These are phyloP conservation scores for Dactylellina sp. DNA, from an alignment of 2,329 filamentous ascomycete genomes.

Conservation along the genomic window DNA sequence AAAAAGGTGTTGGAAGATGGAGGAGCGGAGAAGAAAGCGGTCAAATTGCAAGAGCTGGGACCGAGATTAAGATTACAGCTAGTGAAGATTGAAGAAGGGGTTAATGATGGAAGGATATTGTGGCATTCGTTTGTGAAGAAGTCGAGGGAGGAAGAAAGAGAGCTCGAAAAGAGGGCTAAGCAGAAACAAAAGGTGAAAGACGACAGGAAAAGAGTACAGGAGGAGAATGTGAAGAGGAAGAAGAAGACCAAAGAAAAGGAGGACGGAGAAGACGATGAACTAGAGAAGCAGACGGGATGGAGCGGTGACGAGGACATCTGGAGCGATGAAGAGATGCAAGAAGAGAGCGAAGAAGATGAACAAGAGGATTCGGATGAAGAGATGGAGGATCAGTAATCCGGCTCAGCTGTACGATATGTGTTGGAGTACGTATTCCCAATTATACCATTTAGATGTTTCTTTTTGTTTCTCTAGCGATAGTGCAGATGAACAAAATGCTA, in stretches of 20 bases:
- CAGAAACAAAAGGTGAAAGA: conserved; percentile 83
- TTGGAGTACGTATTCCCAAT: background rate
- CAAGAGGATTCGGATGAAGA: conserved; percentile 41
- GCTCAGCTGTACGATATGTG: conserved; percentile 27
- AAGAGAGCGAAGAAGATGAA: conserved; percentile 43
- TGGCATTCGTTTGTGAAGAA: conserved; percentile 98
- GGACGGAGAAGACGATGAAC: conserved; percentile 65
- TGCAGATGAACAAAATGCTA: background rate
- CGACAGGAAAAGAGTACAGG: conserved; percentile 81
- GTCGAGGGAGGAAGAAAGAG: conserved; percentile 78
- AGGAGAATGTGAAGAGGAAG: conserved; percentile 90
- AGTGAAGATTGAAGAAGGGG: conserved; percentile 94
- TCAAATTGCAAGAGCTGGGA: conserved; percentile 91
- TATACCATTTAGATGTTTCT: background rate
- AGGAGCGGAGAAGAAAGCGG: conserved; percentile 72
- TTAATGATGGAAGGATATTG: conserved; percentile 90
- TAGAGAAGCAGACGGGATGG: conserved; percentile 49
- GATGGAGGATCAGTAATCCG: conserved; percentile 44
- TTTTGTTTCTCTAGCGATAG: background rate
- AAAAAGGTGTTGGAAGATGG: conserved; percentile 64
- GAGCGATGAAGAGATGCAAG: conserved; percentile 53
- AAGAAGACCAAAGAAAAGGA: conserved; percentile 70
- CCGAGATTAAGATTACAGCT: conserved; percentile 88
- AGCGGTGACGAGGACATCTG: conserved; percentile 56
- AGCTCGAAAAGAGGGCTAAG: conserved; percentile 86